Base-by-base conservation (phyloP, 2,329 filamentous ascomycete genomes). In the Exserohilum rostratum region DNA sequence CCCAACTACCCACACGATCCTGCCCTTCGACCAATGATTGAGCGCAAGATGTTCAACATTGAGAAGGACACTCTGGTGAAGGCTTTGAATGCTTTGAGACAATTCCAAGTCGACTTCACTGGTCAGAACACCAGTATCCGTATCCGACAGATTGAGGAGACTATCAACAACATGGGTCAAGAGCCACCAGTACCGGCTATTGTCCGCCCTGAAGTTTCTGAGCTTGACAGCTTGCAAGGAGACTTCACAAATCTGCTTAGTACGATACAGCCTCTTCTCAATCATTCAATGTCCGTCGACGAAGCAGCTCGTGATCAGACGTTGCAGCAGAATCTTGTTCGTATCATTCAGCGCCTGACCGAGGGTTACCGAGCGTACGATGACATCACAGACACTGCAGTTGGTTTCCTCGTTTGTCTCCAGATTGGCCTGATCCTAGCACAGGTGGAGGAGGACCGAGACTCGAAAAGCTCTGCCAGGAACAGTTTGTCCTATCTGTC, bases 1-100 rank as follows among this genome's bases (percentile, higher is more conserved):
- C 93, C 96, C 0, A 89, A 96, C 72, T 87, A 88, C 62, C 84
- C 90, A 3, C 95, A 93, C 66, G 95, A 99, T 72, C 95, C 95
- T 1, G 86, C 86, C 2, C 71, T 87, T 30, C 79, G 78, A 45
- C 76, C 83, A 6, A 79, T 80, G 47, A 83, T 96, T 15, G 87
- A 91, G 64, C 83, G 85, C 17, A 74, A 82, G 49, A 77, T 85
- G 18, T 82, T 88, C 68, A 70, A 78, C 15, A 79, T 86, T 52
- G 80, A 89, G 34, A 82, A 84, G 42, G 61, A 71, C 3, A 78
- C 82, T 9, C 75, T 96, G 1, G 72, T 79, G 11, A 68, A 76
- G 5, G 86, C 86, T 53, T 80, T 91, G 1, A 66, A 80, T 5
- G 84, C 85, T 0, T 77, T 97, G 7, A 77, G 80, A 40, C 65